Evolutionary conservation across 805 yeast genomes (phyloP).

Genomic region (Blastobotrys chiropterorum): DNA sequence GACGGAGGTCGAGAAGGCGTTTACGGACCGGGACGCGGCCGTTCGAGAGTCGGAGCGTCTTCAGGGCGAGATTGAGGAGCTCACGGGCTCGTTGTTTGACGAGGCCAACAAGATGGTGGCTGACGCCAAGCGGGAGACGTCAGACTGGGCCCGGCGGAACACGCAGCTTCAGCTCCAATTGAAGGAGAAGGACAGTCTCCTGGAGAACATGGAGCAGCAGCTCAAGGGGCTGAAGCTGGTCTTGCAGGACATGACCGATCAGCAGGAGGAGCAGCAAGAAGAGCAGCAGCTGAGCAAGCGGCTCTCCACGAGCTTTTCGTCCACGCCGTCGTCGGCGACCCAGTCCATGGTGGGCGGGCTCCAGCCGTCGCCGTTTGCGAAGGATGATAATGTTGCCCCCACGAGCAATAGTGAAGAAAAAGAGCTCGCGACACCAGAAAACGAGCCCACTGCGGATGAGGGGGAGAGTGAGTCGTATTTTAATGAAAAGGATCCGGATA

Average conservation of each 20-base stretch:
- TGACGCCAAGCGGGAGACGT: conserved; percentile 58
- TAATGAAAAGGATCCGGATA: neutral
- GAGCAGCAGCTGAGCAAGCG: conserved; percentile 2
- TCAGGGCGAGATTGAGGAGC: conserved; percentile 71
- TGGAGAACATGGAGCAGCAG: conserved; percentile 62
- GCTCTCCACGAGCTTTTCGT: neutral
- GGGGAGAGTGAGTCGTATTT: neutral
- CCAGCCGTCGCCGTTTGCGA: neutral
- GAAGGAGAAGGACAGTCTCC: conserved; percentile 64
- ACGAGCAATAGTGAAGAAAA: neutral
- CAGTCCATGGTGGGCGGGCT: neutral
- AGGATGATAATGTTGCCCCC: neutral
- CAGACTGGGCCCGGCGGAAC: conserved; percentile 48
- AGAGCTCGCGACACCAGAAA: neutral
- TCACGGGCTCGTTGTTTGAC: conserved; percentile 68
- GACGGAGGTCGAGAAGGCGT: conserved; percentile 12
- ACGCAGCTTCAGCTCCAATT: conserved; percentile 69
- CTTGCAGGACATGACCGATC: conserved; percentile 49
- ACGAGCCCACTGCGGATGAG: neutral
- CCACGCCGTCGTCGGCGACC: neutral
- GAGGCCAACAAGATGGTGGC: conserved; percentile 85
- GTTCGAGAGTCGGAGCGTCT: conserved; percentile 53
- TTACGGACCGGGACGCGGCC: conserved; percentile 37
- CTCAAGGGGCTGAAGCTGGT: conserved; percentile 55
- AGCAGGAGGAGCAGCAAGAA: conserved; percentile 19